Percentiles rank a stretch among this genome's conserved stretches.
phyloP scores from a whole-genome alignment of 176 grass and related monocot genomes.

The Lolium rigidum region DNA sequence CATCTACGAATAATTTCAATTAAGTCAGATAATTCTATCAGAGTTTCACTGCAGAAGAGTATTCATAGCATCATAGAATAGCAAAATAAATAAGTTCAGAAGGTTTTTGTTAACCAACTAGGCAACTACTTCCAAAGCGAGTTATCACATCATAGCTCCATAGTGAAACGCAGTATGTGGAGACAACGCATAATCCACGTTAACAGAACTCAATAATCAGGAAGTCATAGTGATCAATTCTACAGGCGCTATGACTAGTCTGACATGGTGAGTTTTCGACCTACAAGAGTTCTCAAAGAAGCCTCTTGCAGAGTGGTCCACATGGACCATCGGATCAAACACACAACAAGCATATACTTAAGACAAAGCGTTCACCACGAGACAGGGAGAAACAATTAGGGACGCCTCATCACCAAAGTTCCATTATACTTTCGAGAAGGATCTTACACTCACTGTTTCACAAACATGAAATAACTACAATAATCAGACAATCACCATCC shows the following conservation, averaged over 20 bases:
- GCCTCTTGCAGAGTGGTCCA: not conserved
- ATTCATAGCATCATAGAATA: not conserved
- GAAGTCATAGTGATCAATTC: slow-evolving; percentile 23
- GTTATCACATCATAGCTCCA: not conserved
- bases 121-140: not conserved
- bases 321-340: not conserved
- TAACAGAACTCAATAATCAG: slow-evolving; percentile 18
- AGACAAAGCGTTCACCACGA: not conserved
- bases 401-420: not conserved
- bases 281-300: not conserved
- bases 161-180: not conserved
- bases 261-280: not conserved
- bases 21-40: slow-evolving; percentile 31
- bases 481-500: not conserved
- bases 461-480: not conserved
- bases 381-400: not conserved
- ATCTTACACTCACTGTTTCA: not conserved
- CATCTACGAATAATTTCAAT: slow-evolving; percentile 47
- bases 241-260: not conserved
- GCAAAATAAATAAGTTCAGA: not conserved
- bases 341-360: not conserved
- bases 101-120: not conserved
- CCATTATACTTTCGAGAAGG: not conserved
- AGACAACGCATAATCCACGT: not conserved
- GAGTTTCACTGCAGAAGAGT: not conserved